These are phyloP conservation scores for Aechmea fasciata DNA, from an alignment of 176 grass and related monocot species.

Conservation along the genomic window DNA sequence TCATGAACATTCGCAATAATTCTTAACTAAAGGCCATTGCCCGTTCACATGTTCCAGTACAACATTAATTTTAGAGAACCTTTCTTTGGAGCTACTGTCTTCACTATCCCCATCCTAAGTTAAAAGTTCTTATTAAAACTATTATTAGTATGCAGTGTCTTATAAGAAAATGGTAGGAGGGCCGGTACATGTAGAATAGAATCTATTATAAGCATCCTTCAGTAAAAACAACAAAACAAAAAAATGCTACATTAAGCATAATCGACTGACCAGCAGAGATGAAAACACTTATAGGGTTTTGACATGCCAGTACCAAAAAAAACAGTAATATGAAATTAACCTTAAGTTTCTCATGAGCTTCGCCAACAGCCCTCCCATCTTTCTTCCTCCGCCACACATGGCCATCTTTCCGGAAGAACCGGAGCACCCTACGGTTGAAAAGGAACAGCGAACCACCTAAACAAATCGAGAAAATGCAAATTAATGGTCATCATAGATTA, in stretches of 20 bases:
- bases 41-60: too few relatives aligned
- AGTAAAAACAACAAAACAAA: too few relatives aligned
- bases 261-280: background rate
- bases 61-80: too few relatives aligned
- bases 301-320: background rate
- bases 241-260: background rate
- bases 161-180: too few relatives aligned
- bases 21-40: too few relatives aligned
- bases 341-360: slow-evolving; percentile 93
- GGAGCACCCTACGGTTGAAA: slow-evolving; percentile 76
- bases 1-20: too few relatives aligned
- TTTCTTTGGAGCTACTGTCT: too few relatives aligned
- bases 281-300: background rate
- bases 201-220: too few relatives aligned
- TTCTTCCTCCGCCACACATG: slow-evolving; percentile 91
- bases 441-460: slow-evolving; percentile 93
- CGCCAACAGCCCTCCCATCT: slow-evolving; percentile 78
- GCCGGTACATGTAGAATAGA: too few relatives aligned
- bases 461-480: slow-evolving; percentile 14
- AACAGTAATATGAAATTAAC: slow-evolving; percentile 24
- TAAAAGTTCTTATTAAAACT: too few relatives aligned
- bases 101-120: too few relatives aligned
- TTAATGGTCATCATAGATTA: background rate
- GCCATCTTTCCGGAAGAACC: slow-evolving; percentile 94
- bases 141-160: too few relatives aligned